phyloP scores from a whole-genome alignment of 2,329 filamentous ascomycete genomes.

The Pseudogymnoascus sp. region DNA sequence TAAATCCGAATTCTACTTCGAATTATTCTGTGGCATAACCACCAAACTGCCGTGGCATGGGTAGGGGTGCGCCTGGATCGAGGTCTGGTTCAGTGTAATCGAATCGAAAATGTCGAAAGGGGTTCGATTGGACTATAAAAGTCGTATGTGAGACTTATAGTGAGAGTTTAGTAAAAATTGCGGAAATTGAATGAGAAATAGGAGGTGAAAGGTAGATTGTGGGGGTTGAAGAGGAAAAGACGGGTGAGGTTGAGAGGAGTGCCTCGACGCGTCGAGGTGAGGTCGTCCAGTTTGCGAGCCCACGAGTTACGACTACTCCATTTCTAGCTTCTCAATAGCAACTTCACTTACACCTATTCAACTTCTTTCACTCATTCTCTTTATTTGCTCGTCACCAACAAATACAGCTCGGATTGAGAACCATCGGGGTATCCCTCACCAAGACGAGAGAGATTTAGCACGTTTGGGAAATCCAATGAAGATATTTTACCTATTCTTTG shows the following conservation, averaged over 20 bases:
- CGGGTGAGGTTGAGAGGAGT: background rate
- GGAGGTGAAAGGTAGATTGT: background rate
- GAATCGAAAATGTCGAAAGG: background rate
- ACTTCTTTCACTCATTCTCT: too few relatives aligned
- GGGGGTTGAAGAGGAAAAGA: background rate
- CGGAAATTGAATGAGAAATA: too few relatives aligned
- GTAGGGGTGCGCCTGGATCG: background rate
- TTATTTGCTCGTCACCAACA: background rate
- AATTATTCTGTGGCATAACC: background rate
- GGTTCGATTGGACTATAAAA: background rate
- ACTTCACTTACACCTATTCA: background rate
- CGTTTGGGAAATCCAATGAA: too few relatives aligned
- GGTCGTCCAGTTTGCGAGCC: background rate
- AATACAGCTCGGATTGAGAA: background rate
- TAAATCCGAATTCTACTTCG: background rate
- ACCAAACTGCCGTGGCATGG: background rate
- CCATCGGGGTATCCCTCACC: too few relatives aligned
- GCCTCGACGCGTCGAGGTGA: background rate
- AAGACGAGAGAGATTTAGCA: too few relatives aligned
- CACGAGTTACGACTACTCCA: background rate
- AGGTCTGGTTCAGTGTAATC: background rate
- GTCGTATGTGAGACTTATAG: background rate
- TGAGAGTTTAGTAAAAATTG: background rate
- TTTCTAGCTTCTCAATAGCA: background rate
- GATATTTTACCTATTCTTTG: too few relatives aligned